Evolutionary conservation across 352 stramenopile species (phyloP).

Genomic region (Phytophthora pistaciae): DNA sequence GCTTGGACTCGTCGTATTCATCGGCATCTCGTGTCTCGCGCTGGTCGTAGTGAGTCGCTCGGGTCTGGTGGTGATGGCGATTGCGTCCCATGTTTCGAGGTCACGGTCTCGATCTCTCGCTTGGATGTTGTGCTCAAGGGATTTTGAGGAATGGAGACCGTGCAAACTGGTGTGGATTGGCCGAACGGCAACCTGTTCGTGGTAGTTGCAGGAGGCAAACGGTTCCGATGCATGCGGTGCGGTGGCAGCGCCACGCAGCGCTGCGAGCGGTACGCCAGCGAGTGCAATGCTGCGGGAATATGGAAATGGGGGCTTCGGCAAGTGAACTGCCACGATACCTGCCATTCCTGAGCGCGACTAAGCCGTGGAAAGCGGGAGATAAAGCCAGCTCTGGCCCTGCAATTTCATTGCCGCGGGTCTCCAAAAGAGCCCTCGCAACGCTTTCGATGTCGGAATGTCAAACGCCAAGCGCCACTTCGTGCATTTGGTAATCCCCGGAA

Average conservation of each 20-base stretch:
- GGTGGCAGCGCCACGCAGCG: constrained; percentile 27
- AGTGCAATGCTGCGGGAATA: constrained; percentile 13
- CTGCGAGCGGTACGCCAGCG: constrained; percentile 2
- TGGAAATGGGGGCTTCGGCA: constrained; percentile 24
- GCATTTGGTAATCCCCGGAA: constrained; percentile 25
- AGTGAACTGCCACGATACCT: not conserved
- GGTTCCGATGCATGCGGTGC: constrained; percentile 25
- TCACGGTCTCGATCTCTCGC: not conserved
- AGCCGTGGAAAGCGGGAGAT: constrained; percentile 17
- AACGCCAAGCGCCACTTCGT: constrained; percentile 20
- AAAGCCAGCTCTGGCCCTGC: constrained; percentile 17
- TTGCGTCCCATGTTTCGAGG: constrained; percentile 36
- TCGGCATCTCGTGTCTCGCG: constrained; percentile 40
- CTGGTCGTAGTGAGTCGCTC: constrained; percentile 50
- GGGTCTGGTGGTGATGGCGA: constrained; percentile 34
- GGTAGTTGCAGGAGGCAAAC: not conserved
- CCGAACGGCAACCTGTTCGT: not conserved
- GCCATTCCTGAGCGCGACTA: not conserved
- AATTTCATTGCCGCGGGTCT: not conserved
- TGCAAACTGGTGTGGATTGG: not conserved
- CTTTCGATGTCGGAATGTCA: constrained; percentile 17
- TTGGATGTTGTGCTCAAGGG: constrained; percentile 6
- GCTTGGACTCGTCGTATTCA: constrained; percentile 56
- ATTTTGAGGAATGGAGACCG: constrained; percentile 25
- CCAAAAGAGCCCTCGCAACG: not conserved